Conservation (phyloP, 225 moss, liverwort and hornwort species). For the Neckera pumila region DNA sequence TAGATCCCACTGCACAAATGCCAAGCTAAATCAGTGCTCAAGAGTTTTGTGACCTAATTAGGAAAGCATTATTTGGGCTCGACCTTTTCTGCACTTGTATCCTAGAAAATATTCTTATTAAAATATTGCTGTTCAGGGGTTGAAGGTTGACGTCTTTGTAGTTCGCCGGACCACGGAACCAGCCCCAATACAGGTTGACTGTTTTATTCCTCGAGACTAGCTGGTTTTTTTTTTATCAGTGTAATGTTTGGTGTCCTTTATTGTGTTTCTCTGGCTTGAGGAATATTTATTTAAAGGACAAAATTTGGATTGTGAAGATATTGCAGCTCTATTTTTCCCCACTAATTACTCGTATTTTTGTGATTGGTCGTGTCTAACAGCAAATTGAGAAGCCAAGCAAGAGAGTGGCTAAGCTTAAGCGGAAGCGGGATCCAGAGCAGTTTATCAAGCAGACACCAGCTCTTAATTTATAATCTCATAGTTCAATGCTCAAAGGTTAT, state of each 20-base stretch:
- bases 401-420: conserved; percentile 28
- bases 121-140: conserved; percentile 33
- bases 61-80: not conserved
- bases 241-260: not conserved
- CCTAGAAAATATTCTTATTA: not conserved
- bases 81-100: not conserved
- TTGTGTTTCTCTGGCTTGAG: not conserved
- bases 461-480: not conserved
- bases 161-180: conserved; percentile 57
- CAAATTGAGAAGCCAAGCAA: conserved; percentile 17
- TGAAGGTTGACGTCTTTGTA: conserved; percentile 69
- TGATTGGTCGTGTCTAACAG: not conserved
- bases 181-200: conserved; percentile 18
- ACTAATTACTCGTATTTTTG: not conserved
- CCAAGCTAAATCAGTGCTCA: not conserved
- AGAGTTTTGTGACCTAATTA: not conserved
- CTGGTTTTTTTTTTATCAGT: not conserved
- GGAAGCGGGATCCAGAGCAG: conserved; percentile 16
- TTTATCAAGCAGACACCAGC: not conserved
- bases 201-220: not conserved
- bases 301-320: not conserved
- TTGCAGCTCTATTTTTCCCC: not conserved
- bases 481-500: not conserved
- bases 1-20: not conserved
- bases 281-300: not conserved